phyloP scores from a whole-genome alignment of 495 filamentous ascomycete species.

The Achaetomiella virescens region DNA sequence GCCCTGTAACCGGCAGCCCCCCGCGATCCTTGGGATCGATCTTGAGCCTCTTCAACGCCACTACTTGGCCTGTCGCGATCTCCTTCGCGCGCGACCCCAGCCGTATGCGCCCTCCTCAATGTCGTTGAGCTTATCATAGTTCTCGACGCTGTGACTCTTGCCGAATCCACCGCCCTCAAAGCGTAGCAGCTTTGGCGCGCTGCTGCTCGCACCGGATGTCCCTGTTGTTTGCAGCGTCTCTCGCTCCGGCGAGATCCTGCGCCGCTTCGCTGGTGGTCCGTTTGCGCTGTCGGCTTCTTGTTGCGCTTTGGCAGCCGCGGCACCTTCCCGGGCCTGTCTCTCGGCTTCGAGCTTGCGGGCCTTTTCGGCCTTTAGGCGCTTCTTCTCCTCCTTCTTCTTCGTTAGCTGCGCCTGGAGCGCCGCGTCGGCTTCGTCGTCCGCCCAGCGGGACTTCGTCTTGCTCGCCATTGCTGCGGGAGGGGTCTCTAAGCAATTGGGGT shows the following conservation, averaged over 20 bases:
- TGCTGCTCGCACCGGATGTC: slow-evolving; percentile 7
- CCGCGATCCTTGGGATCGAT: slow-evolving; percentile 70
- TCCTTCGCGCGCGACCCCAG: slow-evolving; percentile 80
- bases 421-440: slow-evolving; percentile 69
- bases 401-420: slow-evolving; percentile 66
- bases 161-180: slow-evolving; percentile 63
- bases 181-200: slow-evolving; percentile 51
- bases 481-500: neutral
- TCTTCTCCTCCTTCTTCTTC: slow-evolving; percentile 85
- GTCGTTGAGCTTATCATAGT: slow-evolving; percentile 88
- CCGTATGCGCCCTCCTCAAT: slow-evolving; percentile 98
- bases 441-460: slow-evolving; percentile 77
- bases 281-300: slow-evolving; percentile 21
- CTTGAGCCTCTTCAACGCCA: slow-evolving; percentile 93
- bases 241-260: slow-evolving; percentile 41
- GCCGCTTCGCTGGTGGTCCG: slow-evolving; percentile 49
- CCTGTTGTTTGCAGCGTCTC: slow-evolving; percentile 19
- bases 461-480: slow-evolving; percentile 49
- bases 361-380: slow-evolving; percentile 76
- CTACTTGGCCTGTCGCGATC: slow-evolving; percentile 71
- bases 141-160: slow-evolving; percentile 73
- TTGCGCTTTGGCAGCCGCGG: slow-evolving; percentile 22
- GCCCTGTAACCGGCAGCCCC: slow-evolving; percentile 86
- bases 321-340: slow-evolving; percentile 34
- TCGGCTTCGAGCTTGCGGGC: slow-evolving; percentile 65